These are phyloP conservation scores for Dianthus caryophyllus DNA, from an alignment of 148 eudicot genomes.

Conservation along the genomic window DNA sequence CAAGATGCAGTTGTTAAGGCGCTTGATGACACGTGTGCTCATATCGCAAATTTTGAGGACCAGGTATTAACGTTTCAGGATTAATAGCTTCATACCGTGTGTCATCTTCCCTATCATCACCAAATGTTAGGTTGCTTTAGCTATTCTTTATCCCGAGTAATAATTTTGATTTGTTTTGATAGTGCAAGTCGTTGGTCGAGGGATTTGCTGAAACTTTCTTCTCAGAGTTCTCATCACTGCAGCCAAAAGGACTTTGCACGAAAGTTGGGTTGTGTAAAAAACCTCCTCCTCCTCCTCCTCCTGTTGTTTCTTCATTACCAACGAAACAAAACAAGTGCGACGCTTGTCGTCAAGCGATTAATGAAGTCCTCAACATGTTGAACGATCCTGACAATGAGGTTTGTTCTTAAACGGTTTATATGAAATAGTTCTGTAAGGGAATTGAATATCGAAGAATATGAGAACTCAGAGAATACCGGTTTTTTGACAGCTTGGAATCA, in stretches of 20 bases:
- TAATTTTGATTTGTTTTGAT: no score
- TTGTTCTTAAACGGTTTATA: conserved; percentile 7
- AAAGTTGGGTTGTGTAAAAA: conserved; percentile 51
- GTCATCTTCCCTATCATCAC: not conserved
- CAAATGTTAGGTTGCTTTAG: no score
- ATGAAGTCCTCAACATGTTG: conserved; percentile 51
- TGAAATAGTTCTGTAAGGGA: not conserved
- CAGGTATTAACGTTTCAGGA: conserved; percentile 33
- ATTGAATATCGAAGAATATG: no score
- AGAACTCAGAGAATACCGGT: not conserved
- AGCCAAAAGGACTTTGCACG: conserved; percentile 62
- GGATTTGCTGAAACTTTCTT: conserved; percentile 71
- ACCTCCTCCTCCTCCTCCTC: no score
- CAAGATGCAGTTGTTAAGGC: conserved; percentile 43
- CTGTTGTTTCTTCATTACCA: conserved; percentile 19
- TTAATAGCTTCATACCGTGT: not conserved
- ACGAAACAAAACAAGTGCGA: conserved; percentile 45
- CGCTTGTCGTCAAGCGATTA: conserved; percentile 52
- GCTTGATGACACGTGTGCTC: conserved; percentile 65
- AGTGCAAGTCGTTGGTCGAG: conserved; percentile 77
- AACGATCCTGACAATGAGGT: conserved; percentile 94
- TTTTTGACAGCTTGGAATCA: conserved; percentile 59
- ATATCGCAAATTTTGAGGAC: conserved; percentile 37
- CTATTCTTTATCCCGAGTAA: no score
- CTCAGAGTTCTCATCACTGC: conserved; percentile 47